phyloP scores from a whole-genome alignment of 139 green algal species.

The Tetraselmis chui region DNA sequence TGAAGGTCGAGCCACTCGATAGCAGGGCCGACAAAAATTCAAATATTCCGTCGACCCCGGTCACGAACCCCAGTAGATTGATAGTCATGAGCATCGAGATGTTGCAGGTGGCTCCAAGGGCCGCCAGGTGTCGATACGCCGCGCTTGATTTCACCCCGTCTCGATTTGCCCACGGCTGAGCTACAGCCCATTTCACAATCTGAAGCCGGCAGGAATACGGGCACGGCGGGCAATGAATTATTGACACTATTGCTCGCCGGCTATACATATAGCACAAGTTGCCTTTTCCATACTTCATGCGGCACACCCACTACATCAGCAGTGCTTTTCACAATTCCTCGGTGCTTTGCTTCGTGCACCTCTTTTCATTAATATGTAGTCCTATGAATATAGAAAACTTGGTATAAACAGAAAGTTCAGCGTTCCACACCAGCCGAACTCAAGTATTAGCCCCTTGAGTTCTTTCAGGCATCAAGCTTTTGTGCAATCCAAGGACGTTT shows the following conservation, averaged over 20 bases:
- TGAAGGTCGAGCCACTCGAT: slow-evolving; percentile 18
- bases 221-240: too few species aligned
- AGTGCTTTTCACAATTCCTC: too few species aligned
- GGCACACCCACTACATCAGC: too few species aligned
- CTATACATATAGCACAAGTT: too few species aligned
- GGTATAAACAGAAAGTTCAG: background rate
- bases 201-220: too few species aligned
- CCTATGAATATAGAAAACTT: background rate
- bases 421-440: background rate
- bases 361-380: too few species aligned
- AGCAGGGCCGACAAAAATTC: slow-evolving; percentile 3
- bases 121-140: slow-evolving; percentile 36
- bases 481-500: too few species aligned
- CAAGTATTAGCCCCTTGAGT: background rate
- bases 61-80: slow-evolving; percentile 61
- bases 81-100: slow-evolving; percentile 68
- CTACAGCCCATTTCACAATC: slow-evolving; percentile 4
- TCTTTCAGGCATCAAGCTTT: too few species aligned
- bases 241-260: too few species aligned
- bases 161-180: background rate
- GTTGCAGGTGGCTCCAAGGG: slow-evolving; percentile 42
- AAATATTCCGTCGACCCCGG: slow-evolving; percentile 4
- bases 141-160: slow-evolving; percentile 1
- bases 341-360: too few species aligned
- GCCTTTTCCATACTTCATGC: too few species aligned